Conservation (phyloP, 1,284 basidiomycete genomes). For the Apiotrichum veenhuisii region DNA sequence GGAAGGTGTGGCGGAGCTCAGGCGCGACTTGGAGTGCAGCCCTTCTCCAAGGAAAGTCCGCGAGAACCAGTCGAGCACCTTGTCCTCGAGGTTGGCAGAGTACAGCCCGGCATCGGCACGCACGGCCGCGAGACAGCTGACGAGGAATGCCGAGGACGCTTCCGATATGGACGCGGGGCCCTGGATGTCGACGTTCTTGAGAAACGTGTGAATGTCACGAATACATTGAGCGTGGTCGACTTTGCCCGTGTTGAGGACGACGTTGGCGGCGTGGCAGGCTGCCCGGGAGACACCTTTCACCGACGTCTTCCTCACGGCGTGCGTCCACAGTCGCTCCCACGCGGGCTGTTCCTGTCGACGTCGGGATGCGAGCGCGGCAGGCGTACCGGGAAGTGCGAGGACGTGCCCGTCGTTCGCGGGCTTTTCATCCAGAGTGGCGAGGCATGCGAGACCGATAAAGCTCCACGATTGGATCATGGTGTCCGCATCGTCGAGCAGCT, state of each 20-base stretch:
- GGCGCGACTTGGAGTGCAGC: slow-evolving; percentile 51
- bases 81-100: slow-evolving; percentile 74
- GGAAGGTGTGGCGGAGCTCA: slow-evolving; percentile 52
- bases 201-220: slow-evolving; percentile 67
- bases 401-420: not conserved
- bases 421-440: slow-evolving; percentile 21
- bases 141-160: slow-evolving; percentile 75
- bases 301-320: slow-evolving; percentile 69
- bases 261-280: slow-evolving; percentile 70
- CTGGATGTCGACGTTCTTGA: slow-evolving; percentile 77
- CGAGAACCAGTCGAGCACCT: slow-evolving; percentile 72
- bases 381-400: slow-evolving; percentile 20
- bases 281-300: slow-evolving; percentile 65
- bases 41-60: slow-evolving; percentile 52
- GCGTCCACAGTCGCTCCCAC: slow-evolving; percentile 77
- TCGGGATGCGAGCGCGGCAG: slow-evolving; percentile 7
- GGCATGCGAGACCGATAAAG: slow-evolving; percentile 68
- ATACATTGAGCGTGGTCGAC: slow-evolving; percentile 60
- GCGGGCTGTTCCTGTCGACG: slow-evolving; percentile 26
- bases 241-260: slow-evolving; percentile 51
- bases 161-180: slow-evolving; percentile 80
- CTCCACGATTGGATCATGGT: slow-evolving; percentile 69
- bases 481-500: slow-evolving; percentile 65
- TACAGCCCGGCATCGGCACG: slow-evolving; percentile 75
- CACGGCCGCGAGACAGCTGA: slow-evolving; percentile 62